These are phyloP conservation scores for Barbarea vulgaris DNA, from an alignment of 345 rosid species.

Conservation along the genomic window DNA sequence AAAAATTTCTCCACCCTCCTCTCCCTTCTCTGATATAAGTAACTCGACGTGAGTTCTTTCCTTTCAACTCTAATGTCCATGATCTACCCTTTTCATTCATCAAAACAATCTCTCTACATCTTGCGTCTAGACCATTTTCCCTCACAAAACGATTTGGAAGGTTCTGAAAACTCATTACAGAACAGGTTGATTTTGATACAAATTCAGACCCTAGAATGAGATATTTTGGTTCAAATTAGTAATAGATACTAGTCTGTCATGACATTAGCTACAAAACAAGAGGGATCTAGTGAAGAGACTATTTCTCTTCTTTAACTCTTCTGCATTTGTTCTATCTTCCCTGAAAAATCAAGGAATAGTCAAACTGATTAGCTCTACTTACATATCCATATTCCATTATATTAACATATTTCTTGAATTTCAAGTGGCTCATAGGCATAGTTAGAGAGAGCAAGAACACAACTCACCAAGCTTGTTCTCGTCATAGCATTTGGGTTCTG, in stretches of 20 bases:
- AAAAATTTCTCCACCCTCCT: constrained; percentile 10
- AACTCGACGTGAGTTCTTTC: neutral
- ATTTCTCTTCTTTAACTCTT: neutral
- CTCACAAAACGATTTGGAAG: neutral
- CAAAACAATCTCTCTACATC: neutral
- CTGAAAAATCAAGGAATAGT: constrained; percentile 7
- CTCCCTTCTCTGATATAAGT: no score
- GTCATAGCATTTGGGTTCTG: neutral
- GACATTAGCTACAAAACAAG: constrained; percentile 16
- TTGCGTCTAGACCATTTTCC: neutral
- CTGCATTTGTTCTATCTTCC: neutral
- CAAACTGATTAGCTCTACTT: neutral
- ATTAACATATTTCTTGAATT: neutral
- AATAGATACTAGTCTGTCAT: constrained; percentile 26
- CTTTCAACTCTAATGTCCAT: neutral
- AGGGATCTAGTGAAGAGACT: neutral
- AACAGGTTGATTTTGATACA: neutral
- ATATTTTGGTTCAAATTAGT: neutral
- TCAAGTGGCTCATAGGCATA: no score
- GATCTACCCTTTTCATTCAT: neutral
- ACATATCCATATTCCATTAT: no score
- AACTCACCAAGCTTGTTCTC: neutral
- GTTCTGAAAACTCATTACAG: neutral
- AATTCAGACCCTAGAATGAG: neutral
- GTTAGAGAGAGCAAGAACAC: neutral